phyloP scores from a whole-genome alignment of 2,329 filamentous ascomycete genomes.

The Fusarium coicis region DNA sequence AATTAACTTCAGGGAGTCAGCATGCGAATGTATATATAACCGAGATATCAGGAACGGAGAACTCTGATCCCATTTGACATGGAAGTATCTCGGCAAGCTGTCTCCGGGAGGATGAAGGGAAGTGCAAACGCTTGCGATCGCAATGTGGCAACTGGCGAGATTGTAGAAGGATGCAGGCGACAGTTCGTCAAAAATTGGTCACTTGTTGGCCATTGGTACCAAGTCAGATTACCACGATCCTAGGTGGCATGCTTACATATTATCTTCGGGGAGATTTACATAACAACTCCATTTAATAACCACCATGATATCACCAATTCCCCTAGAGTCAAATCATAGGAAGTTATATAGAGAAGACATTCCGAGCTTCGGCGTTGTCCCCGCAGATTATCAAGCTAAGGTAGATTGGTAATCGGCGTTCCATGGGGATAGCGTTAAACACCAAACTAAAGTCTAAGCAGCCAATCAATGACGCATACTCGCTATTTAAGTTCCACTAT shows the following conservation, averaged over 20 bases:
- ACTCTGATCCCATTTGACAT: neutral
- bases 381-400: neutral
- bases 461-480: neutral
- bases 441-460: neutral
- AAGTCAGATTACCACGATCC: neutral
- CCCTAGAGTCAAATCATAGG: neutral
- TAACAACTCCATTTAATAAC: neutral
- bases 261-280: neutral
- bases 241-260: neutral
- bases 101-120: neutral
- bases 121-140: neutral
- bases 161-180: neutral
- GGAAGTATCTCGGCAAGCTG: neutral
- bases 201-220: neutral
- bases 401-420: slow-evolving; percentile 4
- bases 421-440: neutral
- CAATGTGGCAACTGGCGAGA: neutral
- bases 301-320: neutral
- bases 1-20: neutral
- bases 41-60: neutral
- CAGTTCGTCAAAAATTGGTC: neutral
- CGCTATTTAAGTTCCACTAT: neutral
- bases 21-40: neutral
- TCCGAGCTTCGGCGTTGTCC: neutral
- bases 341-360: neutral